A percentile compares a stretch with the other conserved stretches of the same genome.
phyloP scores from a whole-genome alignment of 2,329 filamentous ascomycete genomes.

The Microcyclosporella mali region DNA sequence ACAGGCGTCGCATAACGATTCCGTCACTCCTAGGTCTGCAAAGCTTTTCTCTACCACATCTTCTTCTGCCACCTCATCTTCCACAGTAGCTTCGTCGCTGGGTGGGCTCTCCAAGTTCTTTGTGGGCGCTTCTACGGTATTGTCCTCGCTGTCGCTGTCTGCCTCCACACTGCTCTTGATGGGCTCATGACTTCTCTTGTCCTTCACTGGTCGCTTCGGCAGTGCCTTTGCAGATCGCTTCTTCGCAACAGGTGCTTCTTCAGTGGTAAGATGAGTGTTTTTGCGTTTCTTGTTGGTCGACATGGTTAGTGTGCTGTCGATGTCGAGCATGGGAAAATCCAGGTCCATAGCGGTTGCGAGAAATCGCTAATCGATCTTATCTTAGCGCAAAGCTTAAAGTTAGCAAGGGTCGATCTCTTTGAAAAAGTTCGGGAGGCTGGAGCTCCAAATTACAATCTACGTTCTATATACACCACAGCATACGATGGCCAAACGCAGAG shows the following conservation, averaged over 20 bases:
- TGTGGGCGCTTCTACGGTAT: slow-evolving; percentile 20
- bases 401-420: background rate
- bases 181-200: slow-evolving; percentile 4
- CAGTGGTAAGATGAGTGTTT: too few relatives aligned
- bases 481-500: slow-evolving; percentile 69
- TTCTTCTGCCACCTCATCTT: slow-evolving; percentile 31
- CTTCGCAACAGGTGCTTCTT: too few relatives aligned
- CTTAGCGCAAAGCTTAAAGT: slow-evolving; percentile 1
- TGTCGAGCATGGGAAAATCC: background rate
- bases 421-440: slow-evolving; percentile 1
- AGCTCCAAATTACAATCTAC: background rate
- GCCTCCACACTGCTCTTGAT: slow-evolving; percentile 14
- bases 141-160: slow-evolving; percentile 19
- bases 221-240: too few relatives aligned
- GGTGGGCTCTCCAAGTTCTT: slow-evolving; percentile 21
- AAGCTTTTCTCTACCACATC: slow-evolving; percentile 50
- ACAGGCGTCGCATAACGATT: slow-evolving; percentile 85
- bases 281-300: slow-evolving; percentile 16
- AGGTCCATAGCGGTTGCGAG: background rate
- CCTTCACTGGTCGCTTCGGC: slow-evolving; percentile 7
- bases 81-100: slow-evolving; percentile 16
- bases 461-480: background rate
- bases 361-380: background rate
- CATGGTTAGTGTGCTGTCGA: slow-evolving; percentile 26
- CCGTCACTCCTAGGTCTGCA: slow-evolving; percentile 70